Evolutionary conservation across 495 filamentous ascomycete species (phyloP).

Genomic region (Clavariopsis aquatica): DNA sequence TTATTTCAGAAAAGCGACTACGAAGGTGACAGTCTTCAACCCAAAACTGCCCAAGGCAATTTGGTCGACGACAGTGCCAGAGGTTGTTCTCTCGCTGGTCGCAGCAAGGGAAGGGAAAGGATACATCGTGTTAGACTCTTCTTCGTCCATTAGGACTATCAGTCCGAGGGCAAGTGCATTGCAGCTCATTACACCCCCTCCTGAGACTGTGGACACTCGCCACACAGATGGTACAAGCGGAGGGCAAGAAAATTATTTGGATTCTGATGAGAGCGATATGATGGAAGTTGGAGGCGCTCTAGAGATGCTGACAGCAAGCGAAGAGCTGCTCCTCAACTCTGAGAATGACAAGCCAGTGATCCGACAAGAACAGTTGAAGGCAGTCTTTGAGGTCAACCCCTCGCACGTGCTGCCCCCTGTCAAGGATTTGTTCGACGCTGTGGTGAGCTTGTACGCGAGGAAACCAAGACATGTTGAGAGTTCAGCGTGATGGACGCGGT

Average conservation of each 20-base stretch:
- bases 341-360: slow-evolving; percentile 56
- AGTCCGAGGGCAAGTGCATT: slow-evolving; percentile 52
- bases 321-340: slow-evolving; percentile 36
- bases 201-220: slow-evolving; percentile 27
- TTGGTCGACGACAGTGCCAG: slow-evolving; percentile 50
- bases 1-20: slow-evolving; percentile 31
- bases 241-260: slow-evolving; percentile 53
- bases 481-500: neutral
- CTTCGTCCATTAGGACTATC: slow-evolving; percentile 51
- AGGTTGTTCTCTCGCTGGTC: slow-evolving; percentile 57
- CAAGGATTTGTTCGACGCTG: slow-evolving; percentile 73
- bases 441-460: slow-evolving; percentile 61
- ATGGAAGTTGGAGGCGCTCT: slow-evolving; percentile 44
- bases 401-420: slow-evolving; percentile 77
- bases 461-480: slow-evolving; percentile 41
- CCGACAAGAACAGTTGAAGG: slow-evolving; percentile 64
- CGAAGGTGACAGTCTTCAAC: slow-evolving; percentile 59
- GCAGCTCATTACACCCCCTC: slow-evolving; percentile 48
- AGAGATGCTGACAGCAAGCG: slow-evolving; percentile 25
- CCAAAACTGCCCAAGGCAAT: slow-evolving; percentile 52
- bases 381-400: slow-evolving; percentile 72
- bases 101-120: slow-evolving; percentile 47
- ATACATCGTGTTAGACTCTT: slow-evolving; percentile 56
- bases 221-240: slow-evolving; percentile 41
- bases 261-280: slow-evolving; percentile 47